phyloP scores from a whole-genome alignment of 176 grass and related monocot species.

The Aegilops longissima region DNA sequence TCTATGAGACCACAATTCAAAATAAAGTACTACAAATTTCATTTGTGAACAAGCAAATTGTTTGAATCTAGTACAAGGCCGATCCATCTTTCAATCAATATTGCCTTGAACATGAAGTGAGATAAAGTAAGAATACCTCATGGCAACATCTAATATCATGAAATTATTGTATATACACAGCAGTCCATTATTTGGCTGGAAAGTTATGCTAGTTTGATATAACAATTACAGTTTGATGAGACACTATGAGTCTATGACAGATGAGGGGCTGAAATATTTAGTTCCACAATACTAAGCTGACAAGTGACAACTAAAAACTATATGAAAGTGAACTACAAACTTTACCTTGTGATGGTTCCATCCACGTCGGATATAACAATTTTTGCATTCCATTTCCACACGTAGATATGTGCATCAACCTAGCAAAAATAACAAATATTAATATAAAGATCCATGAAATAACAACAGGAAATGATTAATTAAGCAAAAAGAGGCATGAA shows the following conservation, averaged over 20 bases:
- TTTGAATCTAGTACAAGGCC: neutral
- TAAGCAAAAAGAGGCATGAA: constrained; percentile 38
- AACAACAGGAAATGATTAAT: constrained; percentile 28
- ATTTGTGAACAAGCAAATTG: neutral
- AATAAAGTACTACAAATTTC: constrained; percentile 4
- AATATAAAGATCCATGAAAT: constrained; percentile 18
- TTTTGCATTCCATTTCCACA: constrained; percentile 98
- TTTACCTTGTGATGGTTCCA: constrained; percentile 98
- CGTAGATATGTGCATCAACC: constrained; percentile 98
- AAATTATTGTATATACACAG: neutral
- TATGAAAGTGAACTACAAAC: constrained; percentile 19
- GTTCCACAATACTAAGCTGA: neutral
- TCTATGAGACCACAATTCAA: neutral
- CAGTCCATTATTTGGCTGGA: neutral
- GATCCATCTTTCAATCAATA: constrained; percentile 8
- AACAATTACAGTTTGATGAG: constrained; percentile 10
- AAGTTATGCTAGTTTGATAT: neutral
- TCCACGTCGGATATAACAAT: constrained; percentile 99
- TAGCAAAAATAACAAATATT: constrained; percentile 46
- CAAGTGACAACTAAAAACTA: neutral
- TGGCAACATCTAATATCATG: neutral
- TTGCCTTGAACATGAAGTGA: neutral
- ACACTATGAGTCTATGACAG: neutral
- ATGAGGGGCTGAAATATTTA: constrained; percentile 5
- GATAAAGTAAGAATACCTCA: neutral